Base-by-base conservation (phyloP, 2,329 filamentous ascomycete species). In the Fusarium brevicatenulatum region DNA sequence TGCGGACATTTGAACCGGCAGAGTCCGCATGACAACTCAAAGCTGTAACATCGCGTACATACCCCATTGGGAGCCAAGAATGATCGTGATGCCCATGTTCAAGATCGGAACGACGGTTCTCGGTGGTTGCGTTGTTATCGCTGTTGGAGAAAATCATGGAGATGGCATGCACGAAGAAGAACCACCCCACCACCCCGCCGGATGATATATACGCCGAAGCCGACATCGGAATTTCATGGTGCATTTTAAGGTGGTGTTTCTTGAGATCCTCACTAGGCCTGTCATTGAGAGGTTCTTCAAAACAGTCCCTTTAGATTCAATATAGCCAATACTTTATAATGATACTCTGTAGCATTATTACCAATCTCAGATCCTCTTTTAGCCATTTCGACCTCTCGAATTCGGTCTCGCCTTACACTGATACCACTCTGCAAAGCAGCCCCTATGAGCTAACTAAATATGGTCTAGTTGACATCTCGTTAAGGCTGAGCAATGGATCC, bases 41-140 rank as follows among this genome's bases (percentile, higher is more conserved):
- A 68, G 72, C 55, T 37, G 62, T 66, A 64, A 55, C 57, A 68
- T 32, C 58, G 34, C 9, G 72, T 61, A 79, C 80, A 70, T 77
- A 82, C 81, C 81, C 80, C 81, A 83, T 78, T 83, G 81, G 70
- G 81, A 74, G 62, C 81, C 81, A 53, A 82, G 76, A 77, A 82
- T 79, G 47, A 81, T 71, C 19, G 77, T 78, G 72, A 52, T 59
- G 13, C 5, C 18, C 56, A 59, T 59, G 34, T 52, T 18, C 9
- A 46, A 46, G 28, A 44, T 34, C 18, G 1, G 18, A 11, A 30
- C 28, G 9, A 15, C 18, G 12, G 13, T 56, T 34, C n/a, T 34
- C 7, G 2, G 23, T 53, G 34, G 13, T 28, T 37, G 50, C 50
- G 50, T 53, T 37, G 32, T 53, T 36, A 25, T 52, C 49, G n/a